Conservation (phyloP, 805 yeast genomes). For the Phaffomyces antillensis region DNA sequence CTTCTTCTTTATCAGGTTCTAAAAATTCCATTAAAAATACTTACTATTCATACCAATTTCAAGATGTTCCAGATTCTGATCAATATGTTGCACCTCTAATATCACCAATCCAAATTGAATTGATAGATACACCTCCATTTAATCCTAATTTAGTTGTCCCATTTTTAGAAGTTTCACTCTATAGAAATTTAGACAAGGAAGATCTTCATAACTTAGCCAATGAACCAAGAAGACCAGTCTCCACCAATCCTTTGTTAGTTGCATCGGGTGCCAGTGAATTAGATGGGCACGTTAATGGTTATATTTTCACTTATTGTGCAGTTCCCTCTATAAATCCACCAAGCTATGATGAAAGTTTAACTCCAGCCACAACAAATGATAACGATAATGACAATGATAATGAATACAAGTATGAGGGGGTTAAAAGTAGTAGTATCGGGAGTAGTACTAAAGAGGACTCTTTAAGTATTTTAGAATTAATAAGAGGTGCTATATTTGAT, state of each 20-base stretch:
- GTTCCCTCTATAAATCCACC: conserved; percentile 62
- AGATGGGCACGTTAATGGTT: conserved; percentile 72
- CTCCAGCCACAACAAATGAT: conserved; percentile 6
- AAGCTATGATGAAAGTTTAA: conserved; percentile 32
- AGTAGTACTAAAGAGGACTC: conserved; percentile 12
- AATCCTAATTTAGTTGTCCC: conserved; percentile 64
- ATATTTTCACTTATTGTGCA: conserved; percentile 60
- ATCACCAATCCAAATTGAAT: conserved; percentile 57
- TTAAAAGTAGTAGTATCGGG: background rate
- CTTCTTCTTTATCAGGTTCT: conserved; percentile 2
- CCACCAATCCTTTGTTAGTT: conserved; percentile 60
- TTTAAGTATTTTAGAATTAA: conserved; percentile 28
- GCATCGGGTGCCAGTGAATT: conserved; percentile 77
- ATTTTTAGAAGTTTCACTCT: conserved; percentile 64
- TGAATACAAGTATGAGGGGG: conserved; percentile 9
- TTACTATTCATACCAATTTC: conserved; percentile 15
- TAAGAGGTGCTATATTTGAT: conserved; percentile 53
- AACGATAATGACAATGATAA: background rate
- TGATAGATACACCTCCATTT: conserved; percentile 71
- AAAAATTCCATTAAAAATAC: conserved; percentile 12
- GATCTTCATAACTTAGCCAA: conserved; percentile 54
- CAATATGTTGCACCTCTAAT: conserved; percentile 41
- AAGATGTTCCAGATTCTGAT: conserved; percentile 2
- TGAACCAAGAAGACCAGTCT: conserved; percentile 53
- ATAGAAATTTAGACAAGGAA: conserved; percentile 52